Percentiles rank a stretch among this genome's conserved stretches.
Conservation (phyloP, 2,329 filamentous ascomycete species). For the Cytospora schulzeri region DNA sequence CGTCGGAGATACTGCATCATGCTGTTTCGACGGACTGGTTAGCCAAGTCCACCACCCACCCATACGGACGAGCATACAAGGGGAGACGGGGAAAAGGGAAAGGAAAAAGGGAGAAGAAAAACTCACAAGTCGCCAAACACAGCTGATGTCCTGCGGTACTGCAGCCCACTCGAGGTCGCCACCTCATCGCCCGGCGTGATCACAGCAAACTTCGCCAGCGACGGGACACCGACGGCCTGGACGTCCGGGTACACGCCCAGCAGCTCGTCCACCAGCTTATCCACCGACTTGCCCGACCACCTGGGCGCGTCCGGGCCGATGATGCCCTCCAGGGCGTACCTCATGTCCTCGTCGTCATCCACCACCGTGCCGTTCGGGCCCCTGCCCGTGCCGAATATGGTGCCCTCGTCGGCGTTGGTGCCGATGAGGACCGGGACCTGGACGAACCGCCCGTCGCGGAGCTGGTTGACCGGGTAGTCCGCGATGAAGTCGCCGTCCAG, state of each 20-base stretch:
- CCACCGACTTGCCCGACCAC: constrained; percentile 18
- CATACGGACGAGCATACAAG: no score
- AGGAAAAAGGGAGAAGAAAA: neutral
- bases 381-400: constrained; percentile 13
- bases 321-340: constrained; percentile 17
- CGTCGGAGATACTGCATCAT: constrained; percentile 36
- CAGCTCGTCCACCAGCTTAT: constrained; percentile 19
- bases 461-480: constrained; percentile 20
- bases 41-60: no score
- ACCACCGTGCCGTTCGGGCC: constrained; percentile 21
- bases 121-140: constrained; percentile 29
- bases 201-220: constrained; percentile 21
- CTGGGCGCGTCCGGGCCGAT: constrained; percentile 16
- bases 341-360: constrained; percentile 23
- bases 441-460: constrained; percentile 18
- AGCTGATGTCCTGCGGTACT: constrained; percentile 24
- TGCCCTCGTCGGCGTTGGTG: constrained; percentile 25
- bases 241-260: constrained; percentile 23
- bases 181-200: constrained; percentile 19
- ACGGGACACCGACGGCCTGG: constrained; percentile 21
- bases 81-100: no score
- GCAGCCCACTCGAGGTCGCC: constrained; percentile 20
- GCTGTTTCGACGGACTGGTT: neutral
- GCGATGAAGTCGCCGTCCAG: constrained; percentile 30
- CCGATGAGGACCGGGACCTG: constrained; percentile 24